These are phyloP conservation scores for Irpex rosettiformis DNA, from an alignment of 1,284 basidiomycete species.

Conservation along the genomic window DNA sequence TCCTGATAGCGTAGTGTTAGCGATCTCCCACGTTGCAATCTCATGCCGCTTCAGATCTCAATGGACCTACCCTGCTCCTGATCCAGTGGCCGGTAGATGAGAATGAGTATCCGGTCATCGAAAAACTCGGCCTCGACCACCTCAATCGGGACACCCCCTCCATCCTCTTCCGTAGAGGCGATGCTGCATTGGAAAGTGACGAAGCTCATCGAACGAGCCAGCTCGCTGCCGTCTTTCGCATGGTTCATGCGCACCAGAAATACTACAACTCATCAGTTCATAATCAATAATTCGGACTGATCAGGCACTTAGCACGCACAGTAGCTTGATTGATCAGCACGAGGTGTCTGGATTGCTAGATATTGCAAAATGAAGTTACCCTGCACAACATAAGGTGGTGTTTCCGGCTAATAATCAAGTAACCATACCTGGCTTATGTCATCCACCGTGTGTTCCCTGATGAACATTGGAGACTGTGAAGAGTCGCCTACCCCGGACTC, in stretches of 20 bases:
- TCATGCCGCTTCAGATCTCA: background rate
- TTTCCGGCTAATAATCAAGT: slow-evolving; percentile 4
- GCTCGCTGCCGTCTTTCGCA: slow-evolving; percentile 34
- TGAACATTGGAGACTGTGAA: background rate
- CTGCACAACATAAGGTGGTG: slow-evolving; percentile 15
- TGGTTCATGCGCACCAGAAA: slow-evolving; percentile 50
- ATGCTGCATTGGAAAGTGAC: slow-evolving; percentile 46
- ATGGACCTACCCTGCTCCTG: slow-evolving; percentile 11
- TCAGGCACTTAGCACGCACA: slow-evolving; percentile 6
- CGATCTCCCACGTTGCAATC: slow-evolving; percentile 2
- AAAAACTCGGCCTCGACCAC: slow-evolving; percentile 70
- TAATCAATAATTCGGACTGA: background rate
- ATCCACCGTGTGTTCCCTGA: slow-evolving; percentile 13
- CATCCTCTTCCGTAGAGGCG: slow-evolving; percentile 30
- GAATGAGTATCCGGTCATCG: slow-evolving; percentile 61
- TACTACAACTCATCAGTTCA: slow-evolving; percentile 34
- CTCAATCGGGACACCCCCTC: slow-evolving; percentile 36
- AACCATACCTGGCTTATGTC: slow-evolving; percentile 9
- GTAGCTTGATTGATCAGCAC: slow-evolving; percentile 10
- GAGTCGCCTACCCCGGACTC: background rate
- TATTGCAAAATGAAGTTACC: slow-evolving; percentile 37
- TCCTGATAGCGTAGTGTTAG: slow-evolving; percentile 11
- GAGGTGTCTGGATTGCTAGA: slow-evolving; percentile 36
- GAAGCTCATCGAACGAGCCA: slow-evolving; percentile 36
- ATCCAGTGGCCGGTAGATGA: slow-evolving; percentile 41